Evolutionary conservation across 1,139 yeast species (phyloP).

Genomic region (Taphrina wiesneri): DNA sequence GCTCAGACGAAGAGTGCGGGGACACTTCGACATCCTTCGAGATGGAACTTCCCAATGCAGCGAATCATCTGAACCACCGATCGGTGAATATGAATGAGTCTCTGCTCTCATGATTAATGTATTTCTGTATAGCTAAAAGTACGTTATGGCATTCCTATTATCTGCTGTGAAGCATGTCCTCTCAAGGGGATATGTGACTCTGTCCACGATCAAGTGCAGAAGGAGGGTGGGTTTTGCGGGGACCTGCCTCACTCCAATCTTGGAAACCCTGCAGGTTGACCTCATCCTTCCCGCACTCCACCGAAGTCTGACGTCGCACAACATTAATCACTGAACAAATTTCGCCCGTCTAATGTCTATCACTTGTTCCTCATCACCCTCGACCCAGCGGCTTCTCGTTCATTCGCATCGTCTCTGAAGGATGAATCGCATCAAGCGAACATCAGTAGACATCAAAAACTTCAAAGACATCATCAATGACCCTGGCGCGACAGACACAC

Average conservation of each 20-base stretch:
- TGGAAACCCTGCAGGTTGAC: neutral
- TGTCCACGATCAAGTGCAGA: neutral
- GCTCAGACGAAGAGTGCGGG: slow-evolving; percentile 13
- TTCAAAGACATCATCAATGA: slow-evolving; percentile 1
- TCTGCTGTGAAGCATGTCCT: neutral
- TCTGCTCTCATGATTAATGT: neutral
- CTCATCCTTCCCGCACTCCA: neutral
- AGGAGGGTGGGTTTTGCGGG: neutral
- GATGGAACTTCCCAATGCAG: neutral
- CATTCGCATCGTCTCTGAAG: neutral
- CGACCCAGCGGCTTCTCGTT: neutral
- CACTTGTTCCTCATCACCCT: too few species aligned
- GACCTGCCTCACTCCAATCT: too few species aligned
- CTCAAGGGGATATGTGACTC: too few species aligned
- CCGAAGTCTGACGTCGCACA: too few species aligned
- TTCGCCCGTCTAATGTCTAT: neutral
- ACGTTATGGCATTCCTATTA: neutral
- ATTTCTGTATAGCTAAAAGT: neutral
- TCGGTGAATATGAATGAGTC: neutral
- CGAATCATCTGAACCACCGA: neutral
- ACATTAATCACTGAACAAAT: too few species aligned
- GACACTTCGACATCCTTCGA: slow-evolving; percentile 4
- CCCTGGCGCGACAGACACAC: slow-evolving; percentile 1
- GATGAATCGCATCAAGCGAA: slow-evolving; percentile 34
- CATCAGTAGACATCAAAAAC: slow-evolving; percentile 26